Percentiles rank a stretch among this genome's conserved stretches.
Evolutionary conservation across 306 rosid genomes (phyloP).

Genomic region (Dicorynia guianensis): DNA sequence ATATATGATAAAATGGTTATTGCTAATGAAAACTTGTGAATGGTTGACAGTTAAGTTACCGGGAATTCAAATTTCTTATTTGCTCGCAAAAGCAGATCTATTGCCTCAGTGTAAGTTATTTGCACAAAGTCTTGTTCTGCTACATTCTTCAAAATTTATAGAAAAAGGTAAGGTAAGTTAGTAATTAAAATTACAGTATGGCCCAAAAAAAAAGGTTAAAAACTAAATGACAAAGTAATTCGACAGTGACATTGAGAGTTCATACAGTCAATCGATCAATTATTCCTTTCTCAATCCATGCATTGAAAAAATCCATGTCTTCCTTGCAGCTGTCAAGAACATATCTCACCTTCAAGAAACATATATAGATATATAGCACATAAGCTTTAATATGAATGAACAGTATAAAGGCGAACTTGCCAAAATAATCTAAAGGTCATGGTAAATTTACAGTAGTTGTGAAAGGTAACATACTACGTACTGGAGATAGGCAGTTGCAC

Average conservation of each 20-base stretch:
- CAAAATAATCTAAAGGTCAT: constrained; percentile 32
- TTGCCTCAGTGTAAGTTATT: constrained; percentile 87
- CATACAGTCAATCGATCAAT: constrained; percentile 89
- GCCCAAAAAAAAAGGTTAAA: constrained; percentile 17
- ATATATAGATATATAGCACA: constrained; percentile 15
- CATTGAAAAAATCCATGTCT: constrained; percentile 94
- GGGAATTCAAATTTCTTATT: constrained; percentile 94
- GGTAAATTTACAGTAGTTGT: constrained; percentile 40
- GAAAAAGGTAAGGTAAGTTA: constrained; percentile 20
- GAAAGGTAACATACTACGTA: constrained; percentile 83
- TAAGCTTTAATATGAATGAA: constrained; percentile 21
- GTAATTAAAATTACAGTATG: constrained; percentile 29
- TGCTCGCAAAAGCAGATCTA: constrained; percentile 79
- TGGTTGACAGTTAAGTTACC: constrained; percentile 48
- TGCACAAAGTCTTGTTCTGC: constrained; percentile 80
- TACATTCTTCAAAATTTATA: constrained; percentile 64
- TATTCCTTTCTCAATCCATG: constrained; percentile 95
- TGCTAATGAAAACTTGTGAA: constrained; percentile 1
- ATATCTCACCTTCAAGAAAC: constrained; percentile 70
- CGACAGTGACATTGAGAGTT: constrained; percentile 57
- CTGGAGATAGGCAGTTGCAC: constrained; percentile 98
- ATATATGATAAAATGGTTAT: background rate
- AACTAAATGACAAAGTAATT: constrained; percentile 19
- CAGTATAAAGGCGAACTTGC: constrained; percentile 22
- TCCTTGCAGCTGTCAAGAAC: constrained; percentile 91